phyloP scores from a whole-genome alignment of 2,329 filamentous ascomycete genomes.

The Calonectria honghensis region DNA sequence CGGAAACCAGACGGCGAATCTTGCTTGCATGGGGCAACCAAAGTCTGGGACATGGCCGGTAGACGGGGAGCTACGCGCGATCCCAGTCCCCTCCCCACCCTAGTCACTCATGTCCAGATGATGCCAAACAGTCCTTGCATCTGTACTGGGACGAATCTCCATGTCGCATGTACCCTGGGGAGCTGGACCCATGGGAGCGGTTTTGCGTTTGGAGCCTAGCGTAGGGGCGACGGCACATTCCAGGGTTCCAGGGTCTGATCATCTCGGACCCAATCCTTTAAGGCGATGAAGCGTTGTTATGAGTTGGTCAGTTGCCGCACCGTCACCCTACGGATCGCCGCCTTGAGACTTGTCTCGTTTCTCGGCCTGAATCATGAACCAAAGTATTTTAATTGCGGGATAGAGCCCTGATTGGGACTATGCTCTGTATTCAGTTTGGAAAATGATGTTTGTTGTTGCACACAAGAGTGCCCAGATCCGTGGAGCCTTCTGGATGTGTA shows the following conservation, averaged over 20 bases:
- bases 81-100: slow-evolving; percentile 45
- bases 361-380: slow-evolving; percentile 12
- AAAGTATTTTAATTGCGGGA: slow-evolving; percentile 13
- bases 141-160: slow-evolving; percentile 46
- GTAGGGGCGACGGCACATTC: slow-evolving; percentile 45
- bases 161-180: slow-evolving; percentile 38
- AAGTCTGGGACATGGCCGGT: slow-evolving; percentile 42
- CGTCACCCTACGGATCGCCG: slow-evolving; percentile 29
- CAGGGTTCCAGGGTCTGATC: slow-evolving; percentile 53
- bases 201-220: slow-evolving; percentile 52
- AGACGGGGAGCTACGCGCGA: slow-evolving; percentile 42
- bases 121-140: slow-evolving; percentile 49
- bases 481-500: neutral
- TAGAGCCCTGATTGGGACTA: neutral
- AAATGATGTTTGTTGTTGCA: neutral
- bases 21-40: slow-evolving; percentile 48
- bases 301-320: slow-evolving; percentile 30
- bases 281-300: slow-evolving; percentile 35
- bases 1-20: slow-evolving; percentile 53
- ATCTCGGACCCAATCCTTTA: slow-evolving; percentile 47
- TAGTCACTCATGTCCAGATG: slow-evolving; percentile 43
- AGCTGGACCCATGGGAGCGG: slow-evolving; percentile 55
- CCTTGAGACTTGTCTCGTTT: slow-evolving; percentile 27
- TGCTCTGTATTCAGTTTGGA: neutral
- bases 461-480: neutral